Base-by-base conservation (phyloP, 2,329 filamentous ascomycete species). In the Shiraia bambusicola region DNA sequence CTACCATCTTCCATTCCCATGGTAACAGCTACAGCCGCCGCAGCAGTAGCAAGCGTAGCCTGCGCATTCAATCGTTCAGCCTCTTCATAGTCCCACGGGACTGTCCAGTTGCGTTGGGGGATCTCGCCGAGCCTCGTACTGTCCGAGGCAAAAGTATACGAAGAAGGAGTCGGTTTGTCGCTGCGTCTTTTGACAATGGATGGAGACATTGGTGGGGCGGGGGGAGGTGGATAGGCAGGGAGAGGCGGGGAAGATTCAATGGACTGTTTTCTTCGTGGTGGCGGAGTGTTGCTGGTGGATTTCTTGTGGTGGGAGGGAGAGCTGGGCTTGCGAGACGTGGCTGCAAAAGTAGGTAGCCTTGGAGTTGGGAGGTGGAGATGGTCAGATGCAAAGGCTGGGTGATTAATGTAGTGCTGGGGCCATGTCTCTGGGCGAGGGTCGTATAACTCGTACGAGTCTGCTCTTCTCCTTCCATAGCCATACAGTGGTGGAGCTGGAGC, bases 81-180 rank as follows among this genome's bases (percentile, higher is more conserved):
- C 25, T 63, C 66, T 25, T 69, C 69, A 33, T 67, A 70, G 39
- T 76, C 69, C 40, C 61, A 74, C 5, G 72, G 71, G 39, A 45
- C 59, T 1, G 63, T 59, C 73, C 73, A 75, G 33, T 67, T 65
- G 27, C 68, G 63, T 56, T 73, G 56, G 4, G 73, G 73, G 5
- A 76, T 75, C 49, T 76, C 73, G 30, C 73, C 73, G 7, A 76
- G 59, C 54, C 74, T 74, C 3, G 73, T 76, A 53, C 70, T 72
- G 14, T 69, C 69, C 9, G 70, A 72, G 4, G 70, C 67, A 40
- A 73, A 68, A 1, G 72, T 74, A 40, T 72, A 72, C 27, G 60
- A 64, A 7, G 68, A 72, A 6, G 63, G 68, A 2, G 69, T 72
- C 0, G 49, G 38, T 34, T 67, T 67, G 29, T 70, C 65, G 7